phyloP scores from a whole-genome alignment of 306 rosid genomes.

The Mucuna pruriens region DNA sequence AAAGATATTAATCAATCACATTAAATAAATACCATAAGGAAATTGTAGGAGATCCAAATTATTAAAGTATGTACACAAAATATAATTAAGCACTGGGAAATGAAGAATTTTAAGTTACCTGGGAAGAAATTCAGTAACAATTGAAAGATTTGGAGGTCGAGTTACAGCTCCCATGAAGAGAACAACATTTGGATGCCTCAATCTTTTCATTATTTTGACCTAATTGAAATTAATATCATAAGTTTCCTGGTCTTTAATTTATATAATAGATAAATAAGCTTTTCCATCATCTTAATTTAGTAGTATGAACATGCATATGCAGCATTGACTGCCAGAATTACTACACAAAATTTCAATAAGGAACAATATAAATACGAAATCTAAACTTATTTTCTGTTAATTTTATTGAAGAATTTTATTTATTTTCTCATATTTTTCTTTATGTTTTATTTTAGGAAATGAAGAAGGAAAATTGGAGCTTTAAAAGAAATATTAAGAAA shows the following conservation, averaged over 20 bases:
- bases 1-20: neutral
- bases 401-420: neutral
- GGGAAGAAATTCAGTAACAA: slow-evolving; percentile 93
- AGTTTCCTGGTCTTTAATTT: slow-evolving; percentile 29
- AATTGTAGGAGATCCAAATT: slow-evolving; percentile 7
- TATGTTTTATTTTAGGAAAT: neutral
- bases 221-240: slow-evolving; percentile 49
- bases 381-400: neutral
- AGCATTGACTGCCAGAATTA: neutral
- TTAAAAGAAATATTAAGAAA: neutral
- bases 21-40: neutral
- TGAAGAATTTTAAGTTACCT: slow-evolving; percentile 77
- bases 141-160: slow-evolving; percentile 88
- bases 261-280: slow-evolving; percentile 30
- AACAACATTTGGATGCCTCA: slow-evolving; percentile 98
- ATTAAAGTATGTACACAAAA: neutral
- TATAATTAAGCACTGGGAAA: slow-evolving; percentile 5
- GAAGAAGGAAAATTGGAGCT: neutral
- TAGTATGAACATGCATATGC: neutral
- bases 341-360: slow-evolving; percentile 3
- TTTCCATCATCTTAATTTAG: slow-evolving; percentile 21
- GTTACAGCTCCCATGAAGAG: slow-evolving; percentile 98
- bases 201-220: slow-evolving; percentile 90
- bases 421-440: neutral
- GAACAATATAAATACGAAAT: neutral